phyloP scores from a whole-genome alignment of 164 flowering plant genomes.

The Vitis labrusca region DNA sequence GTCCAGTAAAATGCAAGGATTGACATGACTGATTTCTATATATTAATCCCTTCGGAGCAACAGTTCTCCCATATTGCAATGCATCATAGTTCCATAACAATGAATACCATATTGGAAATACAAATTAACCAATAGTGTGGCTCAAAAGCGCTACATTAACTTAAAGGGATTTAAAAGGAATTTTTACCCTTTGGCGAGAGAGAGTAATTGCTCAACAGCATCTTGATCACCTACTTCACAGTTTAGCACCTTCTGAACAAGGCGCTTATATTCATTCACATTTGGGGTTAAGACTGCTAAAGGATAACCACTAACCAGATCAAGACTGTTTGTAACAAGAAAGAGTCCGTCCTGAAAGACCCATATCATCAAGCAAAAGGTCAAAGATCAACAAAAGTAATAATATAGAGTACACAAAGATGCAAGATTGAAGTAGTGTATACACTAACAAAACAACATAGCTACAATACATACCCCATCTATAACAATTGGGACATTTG shows the following conservation, averaged over 20 bases:
- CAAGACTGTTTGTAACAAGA: constrained; percentile 81
- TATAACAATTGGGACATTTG: constrained; percentile 78
- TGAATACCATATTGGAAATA: background rate
- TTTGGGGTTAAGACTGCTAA: constrained; percentile 95
- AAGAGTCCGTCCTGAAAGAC: constrained; percentile 90
- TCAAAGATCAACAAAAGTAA: background rate
- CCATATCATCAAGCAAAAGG: constrained; percentile 1
- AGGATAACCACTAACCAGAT: constrained; percentile 76
- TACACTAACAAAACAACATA: background rate
- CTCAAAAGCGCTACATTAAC: background rate
- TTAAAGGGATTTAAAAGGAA: background rate
- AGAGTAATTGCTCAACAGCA: constrained; percentile 55
- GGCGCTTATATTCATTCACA: constrained; percentile 93
- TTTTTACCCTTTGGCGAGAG: constrained; percentile 71
- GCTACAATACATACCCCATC: constrained; percentile 74
- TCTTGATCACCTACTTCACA: constrained; percentile 75
- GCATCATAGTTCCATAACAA: no score
- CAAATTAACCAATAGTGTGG: background rate
- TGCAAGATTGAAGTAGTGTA: background rate
- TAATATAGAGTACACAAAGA: background rate
- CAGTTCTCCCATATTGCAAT: no score
- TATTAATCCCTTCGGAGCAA: no score
- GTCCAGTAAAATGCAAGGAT: no score
- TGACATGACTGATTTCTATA: no score
- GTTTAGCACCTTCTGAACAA: constrained; percentile 73